phyloP scores from a whole-genome alignment of 2,329 filamentous ascomycete species.

The Exophiala bonariae region DNA sequence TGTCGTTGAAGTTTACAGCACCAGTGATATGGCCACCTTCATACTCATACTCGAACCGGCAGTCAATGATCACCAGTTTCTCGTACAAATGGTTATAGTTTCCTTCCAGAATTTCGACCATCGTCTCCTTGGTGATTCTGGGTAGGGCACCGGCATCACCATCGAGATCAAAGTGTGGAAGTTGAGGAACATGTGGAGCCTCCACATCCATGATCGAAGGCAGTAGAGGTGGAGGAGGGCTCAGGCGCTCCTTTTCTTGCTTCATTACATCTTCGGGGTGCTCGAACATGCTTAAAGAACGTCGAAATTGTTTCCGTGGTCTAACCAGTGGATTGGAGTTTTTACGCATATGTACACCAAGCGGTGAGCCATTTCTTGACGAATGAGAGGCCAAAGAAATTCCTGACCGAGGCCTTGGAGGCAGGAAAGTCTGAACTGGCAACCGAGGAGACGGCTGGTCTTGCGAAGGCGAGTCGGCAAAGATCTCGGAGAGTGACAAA shows the following conservation, averaged over 20 bases:
- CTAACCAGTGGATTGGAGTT: constrained; percentile 70
- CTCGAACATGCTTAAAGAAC: constrained; percentile 98
- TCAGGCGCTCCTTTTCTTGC: constrained; percentile 62
- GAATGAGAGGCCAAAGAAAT: constrained; percentile 14
- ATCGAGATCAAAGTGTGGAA: constrained; percentile 82
- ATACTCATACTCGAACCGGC: constrained; percentile 98
- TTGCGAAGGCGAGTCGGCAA: constrained; percentile 74
- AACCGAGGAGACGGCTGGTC: constrained; percentile 17
- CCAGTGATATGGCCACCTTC: constrained; percentile 92
- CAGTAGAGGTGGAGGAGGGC: constrained; percentile 53
- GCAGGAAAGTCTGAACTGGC: constrained; percentile 34
- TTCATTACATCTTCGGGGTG: constrained; percentile 85
- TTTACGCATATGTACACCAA: constrained; percentile 69
- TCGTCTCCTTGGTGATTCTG: constrained; percentile 76
- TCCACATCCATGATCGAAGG: constrained; percentile 83
- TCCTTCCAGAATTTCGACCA: constrained; percentile 85
- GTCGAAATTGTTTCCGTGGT: constrained; percentile 83
- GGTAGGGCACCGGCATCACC: constrained; percentile 84
- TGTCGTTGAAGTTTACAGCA: constrained; percentile 95
- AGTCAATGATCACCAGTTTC: constrained; percentile 86
- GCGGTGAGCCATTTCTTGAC: constrained; percentile 73
- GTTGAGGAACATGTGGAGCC: constrained; percentile 58
- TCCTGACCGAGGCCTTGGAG: constrained; percentile 19
- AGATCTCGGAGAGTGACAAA: constrained; percentile 76
- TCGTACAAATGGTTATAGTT: constrained; percentile 75